Conservation (phyloP, 2,329 filamentous ascomycete genomes). For the Xylariaceae sp. region DNA sequence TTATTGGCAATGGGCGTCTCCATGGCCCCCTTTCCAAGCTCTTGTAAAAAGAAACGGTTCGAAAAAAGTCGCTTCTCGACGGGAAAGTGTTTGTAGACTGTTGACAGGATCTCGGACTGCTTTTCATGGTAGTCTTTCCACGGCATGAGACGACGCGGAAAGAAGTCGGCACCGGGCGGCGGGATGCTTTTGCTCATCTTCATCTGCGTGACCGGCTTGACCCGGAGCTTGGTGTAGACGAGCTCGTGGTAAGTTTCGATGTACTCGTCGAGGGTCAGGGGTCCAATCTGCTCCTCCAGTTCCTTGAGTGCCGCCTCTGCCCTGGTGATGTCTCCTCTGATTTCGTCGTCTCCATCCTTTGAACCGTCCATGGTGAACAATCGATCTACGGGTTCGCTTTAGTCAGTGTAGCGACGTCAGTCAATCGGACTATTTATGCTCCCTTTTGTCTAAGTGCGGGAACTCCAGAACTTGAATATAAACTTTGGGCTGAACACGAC, state of each 20-base stretch:
- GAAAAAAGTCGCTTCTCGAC: conserved; percentile 26
- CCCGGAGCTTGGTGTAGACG: conserved; percentile 23
- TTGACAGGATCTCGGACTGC: conserved; percentile 20
- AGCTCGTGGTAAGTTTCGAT: conserved; percentile 28
- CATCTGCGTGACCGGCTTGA: conserved; percentile 23
- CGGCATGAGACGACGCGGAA: conserved; percentile 26
- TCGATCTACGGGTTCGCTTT: too few species aligned
- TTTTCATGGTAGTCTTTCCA: conserved; percentile 30
- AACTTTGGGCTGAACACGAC: too few species aligned
- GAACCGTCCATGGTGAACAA: too few species aligned
- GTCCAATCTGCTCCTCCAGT: conserved; percentile 21
- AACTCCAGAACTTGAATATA: too few species aligned
- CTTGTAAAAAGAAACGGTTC: conserved; percentile 21
- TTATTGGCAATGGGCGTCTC: conserved; percentile 23
- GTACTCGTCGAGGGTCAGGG: conserved; percentile 31
- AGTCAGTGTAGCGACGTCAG: too few species aligned
- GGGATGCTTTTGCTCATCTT: conserved; percentile 16
- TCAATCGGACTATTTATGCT: too few species aligned
- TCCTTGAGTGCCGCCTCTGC: neutral
- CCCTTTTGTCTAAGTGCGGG: too few species aligned
- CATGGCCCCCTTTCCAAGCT: conserved; percentile 22
- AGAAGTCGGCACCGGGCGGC: conserved; percentile 28
- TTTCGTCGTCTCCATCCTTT: too few species aligned
- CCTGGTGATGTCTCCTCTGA: too few species aligned
- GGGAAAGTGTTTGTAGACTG: conserved; percentile 22